phyloP scores from a whole-genome alignment of 768 basidiomycete genomes.

The Tulasnella sp. region DNA sequence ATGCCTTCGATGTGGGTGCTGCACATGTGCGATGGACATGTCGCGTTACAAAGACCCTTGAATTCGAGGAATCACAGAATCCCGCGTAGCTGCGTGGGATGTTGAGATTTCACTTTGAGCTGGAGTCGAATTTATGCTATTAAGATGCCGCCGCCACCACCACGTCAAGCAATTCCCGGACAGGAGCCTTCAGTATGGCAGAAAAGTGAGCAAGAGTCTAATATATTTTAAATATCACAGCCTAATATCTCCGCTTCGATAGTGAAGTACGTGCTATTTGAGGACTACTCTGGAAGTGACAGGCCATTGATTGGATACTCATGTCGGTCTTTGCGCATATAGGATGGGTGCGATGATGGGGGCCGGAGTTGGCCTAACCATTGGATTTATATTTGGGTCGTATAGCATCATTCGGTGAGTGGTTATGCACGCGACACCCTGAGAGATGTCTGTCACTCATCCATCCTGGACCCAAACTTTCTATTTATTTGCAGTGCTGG shows the following conservation, averaged over 20 bases:
- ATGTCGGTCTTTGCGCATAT: constrained; percentile 12
- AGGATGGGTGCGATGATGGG: constrained; percentile 93
- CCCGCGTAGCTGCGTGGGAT: too few relatives aligned
- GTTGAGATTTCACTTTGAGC: too few relatives aligned
- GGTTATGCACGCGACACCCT: neutral
- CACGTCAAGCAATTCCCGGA: constrained; percentile 8
- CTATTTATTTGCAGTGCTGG: constrained; percentile 50
- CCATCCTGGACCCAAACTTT: neutral
- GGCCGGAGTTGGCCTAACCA: constrained; percentile 87
- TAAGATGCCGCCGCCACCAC: constrained; percentile 14
- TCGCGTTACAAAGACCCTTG: too few relatives aligned
- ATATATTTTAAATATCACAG: neutral
- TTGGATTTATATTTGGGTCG: constrained; percentile 94
- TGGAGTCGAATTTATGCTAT: too few relatives aligned
- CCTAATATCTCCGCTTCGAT: neutral
- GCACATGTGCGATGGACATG: too few relatives aligned
- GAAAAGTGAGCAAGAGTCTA: constrained; percentile 44
- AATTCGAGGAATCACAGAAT: too few relatives aligned
- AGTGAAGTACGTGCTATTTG: constrained; percentile 9
- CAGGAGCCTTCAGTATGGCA: constrained; percentile 62
- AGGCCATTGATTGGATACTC: too few relatives aligned
- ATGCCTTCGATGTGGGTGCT: too few relatives aligned
- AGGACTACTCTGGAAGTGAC: neutral
- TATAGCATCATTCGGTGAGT: constrained; percentile 82
- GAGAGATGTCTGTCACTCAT: neutral